Base-by-base conservation (phyloP, 1,284 basidiomycete species). In the Rhodotorula sp. region DNA sequence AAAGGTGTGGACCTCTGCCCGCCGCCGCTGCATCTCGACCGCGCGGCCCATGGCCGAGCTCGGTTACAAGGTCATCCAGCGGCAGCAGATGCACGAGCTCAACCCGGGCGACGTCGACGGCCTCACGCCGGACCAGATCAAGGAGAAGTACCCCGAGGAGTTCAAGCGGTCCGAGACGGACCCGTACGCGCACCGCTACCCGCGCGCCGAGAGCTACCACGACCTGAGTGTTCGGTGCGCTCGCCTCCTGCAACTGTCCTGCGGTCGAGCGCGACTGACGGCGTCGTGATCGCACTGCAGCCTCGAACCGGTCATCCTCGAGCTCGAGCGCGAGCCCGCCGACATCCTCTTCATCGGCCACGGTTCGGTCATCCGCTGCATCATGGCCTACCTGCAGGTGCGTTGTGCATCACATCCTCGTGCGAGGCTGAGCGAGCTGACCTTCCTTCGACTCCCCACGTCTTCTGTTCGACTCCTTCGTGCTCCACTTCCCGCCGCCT, bases 1-100 rank as follows among this genome's bases (percentile, higher is more conserved):
- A n/a, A 58, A 97, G 91, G 91, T 99, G 49, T 99, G 97, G 97
- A 97, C 95, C 0, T 97, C 94, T 2, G 91, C 96, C 0, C 89
- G 96, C 21, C 86, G 93, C 53, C 87, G 97, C 60, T 92, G 95
- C 9, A 90, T 96, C 77, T 94, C 97, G 81, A 97, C 94, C 1
- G 93, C 94, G 1, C 95, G 93, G 89, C 96, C 96, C 0, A 97
- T 99, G 82, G 85, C 93, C 63, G 86, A 85, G 68, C 77, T 83
- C 1, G 85, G 85, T 2, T 86, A 85, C 76, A 79, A 81, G 80
- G 92, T 99, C 27, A 87, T 93, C 57, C 93, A 99, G 82, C 94
- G 95, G 78, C 88, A 91, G 0, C 95, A 96, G 81, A 96, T 99
- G 91, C 86, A 89, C 68, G 95, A 99, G 84, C 96, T 99, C 80